Evolutionary conservation across 2,329 filamentous ascomycete species (phyloP).

Genomic region (Anthostomella pinea): DNA sequence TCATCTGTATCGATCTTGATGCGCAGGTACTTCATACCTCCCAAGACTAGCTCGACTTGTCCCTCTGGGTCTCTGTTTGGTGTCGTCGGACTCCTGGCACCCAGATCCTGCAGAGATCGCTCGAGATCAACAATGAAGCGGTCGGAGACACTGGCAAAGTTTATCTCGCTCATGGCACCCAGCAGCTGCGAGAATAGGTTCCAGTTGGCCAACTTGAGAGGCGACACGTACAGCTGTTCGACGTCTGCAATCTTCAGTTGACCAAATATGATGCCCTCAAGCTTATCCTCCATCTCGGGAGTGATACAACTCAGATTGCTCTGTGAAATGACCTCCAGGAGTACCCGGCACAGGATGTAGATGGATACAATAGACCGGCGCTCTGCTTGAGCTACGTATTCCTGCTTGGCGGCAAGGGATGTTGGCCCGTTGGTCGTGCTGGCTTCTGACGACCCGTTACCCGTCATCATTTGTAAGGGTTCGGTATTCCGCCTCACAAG

Average conservation of each 20-base stretch:
- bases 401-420: slow-evolving; percentile 55
- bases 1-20: slow-evolving; percentile 71
- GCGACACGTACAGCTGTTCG: slow-evolving; percentile 73
- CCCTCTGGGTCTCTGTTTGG: slow-evolving; percentile 69
- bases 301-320: slow-evolving; percentile 81
- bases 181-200: slow-evolving; percentile 88
- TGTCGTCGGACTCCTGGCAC: slow-evolving; percentile 61
- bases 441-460: slow-evolving; percentile 26
- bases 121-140: slow-evolving; percentile 82
- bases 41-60: slow-evolving; percentile 81
- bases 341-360: slow-evolving; percentile 88
- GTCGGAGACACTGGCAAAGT: slow-evolving; percentile 79
- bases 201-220: slow-evolving; percentile 91
- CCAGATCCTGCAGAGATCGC: slow-evolving; percentile 70
- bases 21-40: slow-evolving; percentile 86
- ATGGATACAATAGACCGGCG: slow-evolving; percentile 91
- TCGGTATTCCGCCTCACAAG: slow-evolving; percentile 73
- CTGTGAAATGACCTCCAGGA: slow-evolving; percentile 91
- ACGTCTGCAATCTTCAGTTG: slow-evolving; percentile 87
- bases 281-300: slow-evolving; percentile 85
- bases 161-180: slow-evolving; percentile 93
- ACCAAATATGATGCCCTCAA: slow-evolving; percentile 95
- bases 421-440: slow-evolving; percentile 35
- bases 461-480: slow-evolving; percentile 50
- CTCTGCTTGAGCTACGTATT: slow-evolving; percentile 76